These are phyloP conservation scores for Pichia cactophila DNA, from an alignment of 1,139 yeast species.

Conservation along the genomic window DNA sequence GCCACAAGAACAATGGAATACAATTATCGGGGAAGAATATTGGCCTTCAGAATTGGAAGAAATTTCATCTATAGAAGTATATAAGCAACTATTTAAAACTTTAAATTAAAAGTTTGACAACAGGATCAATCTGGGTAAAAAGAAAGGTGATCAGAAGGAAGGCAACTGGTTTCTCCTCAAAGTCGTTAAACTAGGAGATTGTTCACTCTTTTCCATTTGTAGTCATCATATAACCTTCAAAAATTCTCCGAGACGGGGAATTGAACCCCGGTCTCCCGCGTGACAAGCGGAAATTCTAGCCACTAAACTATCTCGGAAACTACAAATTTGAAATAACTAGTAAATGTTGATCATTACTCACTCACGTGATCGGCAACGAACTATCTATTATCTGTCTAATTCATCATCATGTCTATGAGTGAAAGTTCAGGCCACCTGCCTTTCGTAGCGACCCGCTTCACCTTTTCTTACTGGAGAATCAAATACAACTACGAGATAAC, in stretches of 20 bases:
- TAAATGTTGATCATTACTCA: too few species aligned
- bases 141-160: constrained; percentile 11
- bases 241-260: constrained; percentile 22
- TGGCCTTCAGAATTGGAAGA: constrained; percentile 23
- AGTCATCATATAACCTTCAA: constrained; percentile 17
- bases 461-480: too few species aligned
- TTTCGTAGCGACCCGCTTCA: too few species aligned
- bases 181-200: constrained; percentile 23
- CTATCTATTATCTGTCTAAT: too few species aligned
- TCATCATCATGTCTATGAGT: too few species aligned
- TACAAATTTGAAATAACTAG: neutral
- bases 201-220: constrained; percentile 23
- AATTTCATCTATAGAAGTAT: constrained; percentile 19
- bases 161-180: constrained; percentile 18
- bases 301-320: constrained; percentile 20
- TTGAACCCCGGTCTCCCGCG: constrained; percentile 24
- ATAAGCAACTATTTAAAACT: constrained; percentile 5
- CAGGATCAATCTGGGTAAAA: neutral
- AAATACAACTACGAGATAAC: too few species aligned
- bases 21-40: constrained; percentile 21
- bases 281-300: constrained; percentile 22
- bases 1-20: constrained; percentile 32
- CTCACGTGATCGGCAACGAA: neutral
- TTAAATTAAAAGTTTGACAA: too few species aligned
- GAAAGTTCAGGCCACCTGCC: too few species aligned